phyloP scores from a whole-genome alignment of 2,329 filamentous ascomycete species.

The Talaromyces piceae region DNA sequence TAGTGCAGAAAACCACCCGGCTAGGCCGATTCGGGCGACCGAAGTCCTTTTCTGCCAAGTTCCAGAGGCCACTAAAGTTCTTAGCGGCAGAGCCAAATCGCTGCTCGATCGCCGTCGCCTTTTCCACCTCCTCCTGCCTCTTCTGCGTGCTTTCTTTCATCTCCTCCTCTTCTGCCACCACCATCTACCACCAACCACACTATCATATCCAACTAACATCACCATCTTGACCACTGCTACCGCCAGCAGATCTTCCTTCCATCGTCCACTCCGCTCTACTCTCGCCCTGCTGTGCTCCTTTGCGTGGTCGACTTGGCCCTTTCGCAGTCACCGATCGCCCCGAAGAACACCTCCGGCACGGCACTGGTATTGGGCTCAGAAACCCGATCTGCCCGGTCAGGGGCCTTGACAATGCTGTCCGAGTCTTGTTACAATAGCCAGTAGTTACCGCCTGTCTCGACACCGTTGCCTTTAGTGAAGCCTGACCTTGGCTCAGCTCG shows the following conservation, averaged over 20 bases:
- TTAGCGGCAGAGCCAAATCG: neutral
- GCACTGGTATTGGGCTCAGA: neutral
- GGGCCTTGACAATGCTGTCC: neutral
- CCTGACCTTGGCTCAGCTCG: neutral
- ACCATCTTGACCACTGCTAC: neutral
- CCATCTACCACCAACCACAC: neutral
- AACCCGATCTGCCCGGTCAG: neutral
- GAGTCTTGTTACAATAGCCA: neutral
- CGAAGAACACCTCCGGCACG: neutral
- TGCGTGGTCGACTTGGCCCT: neutral
- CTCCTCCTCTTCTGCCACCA: neutral
- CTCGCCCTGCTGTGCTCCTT: too few species aligned
- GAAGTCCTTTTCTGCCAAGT: neutral
- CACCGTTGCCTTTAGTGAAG: neutral
- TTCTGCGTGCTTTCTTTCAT: neutral
- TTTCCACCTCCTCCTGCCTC: neutral
- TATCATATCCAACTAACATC: neutral
- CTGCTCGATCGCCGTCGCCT: neutral
- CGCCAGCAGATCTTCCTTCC: neutral
- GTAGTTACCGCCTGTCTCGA: neutral
- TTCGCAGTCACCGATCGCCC: neutral
- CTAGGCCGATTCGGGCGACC: neutral
- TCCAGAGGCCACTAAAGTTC: neutral
- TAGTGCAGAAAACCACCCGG: neutral
- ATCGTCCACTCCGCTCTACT: neutral